Conservation (phyloP, 1,284 basidiomycete species). For the Porodaedalea pini region DNA sequence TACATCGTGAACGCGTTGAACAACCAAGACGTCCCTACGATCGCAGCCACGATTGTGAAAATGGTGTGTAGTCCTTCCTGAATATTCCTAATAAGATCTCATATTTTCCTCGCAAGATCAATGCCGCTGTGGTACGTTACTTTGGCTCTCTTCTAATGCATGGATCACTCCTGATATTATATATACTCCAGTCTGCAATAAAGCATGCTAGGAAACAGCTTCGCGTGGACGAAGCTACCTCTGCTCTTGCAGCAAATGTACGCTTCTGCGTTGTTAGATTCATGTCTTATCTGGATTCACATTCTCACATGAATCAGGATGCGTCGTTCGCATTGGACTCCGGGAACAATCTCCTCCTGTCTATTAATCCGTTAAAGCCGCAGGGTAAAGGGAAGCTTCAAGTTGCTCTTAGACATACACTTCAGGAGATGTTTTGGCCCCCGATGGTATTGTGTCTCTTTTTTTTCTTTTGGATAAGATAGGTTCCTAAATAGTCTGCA, state of each 20-base stretch:
- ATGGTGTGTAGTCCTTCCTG: not conserved
- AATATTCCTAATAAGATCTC: not conserved
- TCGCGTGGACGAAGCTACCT: not conserved
- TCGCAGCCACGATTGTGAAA: not conserved
- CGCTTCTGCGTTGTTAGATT: not conserved
- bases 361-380: not conserved
- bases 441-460: not conserved
- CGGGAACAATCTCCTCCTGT: not conserved
- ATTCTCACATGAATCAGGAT: not conserved
- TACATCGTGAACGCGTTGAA: not conserved
- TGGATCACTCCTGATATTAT: too few species aligned
- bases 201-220: not conserved
- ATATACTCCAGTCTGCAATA: not conserved
- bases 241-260: not conserved
- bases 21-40: not conserved
- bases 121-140: not conserved
- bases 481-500: too few species aligned
- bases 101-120: not conserved
- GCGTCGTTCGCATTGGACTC: not conserved
- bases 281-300: not conserved
- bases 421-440: not conserved
- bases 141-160: not conserved
- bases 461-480: not conserved
- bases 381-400: not conserved
- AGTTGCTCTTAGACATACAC: not conserved